Conservation (phyloP, 306 rosid genomes). For the Arachis stenosperma region DNA sequence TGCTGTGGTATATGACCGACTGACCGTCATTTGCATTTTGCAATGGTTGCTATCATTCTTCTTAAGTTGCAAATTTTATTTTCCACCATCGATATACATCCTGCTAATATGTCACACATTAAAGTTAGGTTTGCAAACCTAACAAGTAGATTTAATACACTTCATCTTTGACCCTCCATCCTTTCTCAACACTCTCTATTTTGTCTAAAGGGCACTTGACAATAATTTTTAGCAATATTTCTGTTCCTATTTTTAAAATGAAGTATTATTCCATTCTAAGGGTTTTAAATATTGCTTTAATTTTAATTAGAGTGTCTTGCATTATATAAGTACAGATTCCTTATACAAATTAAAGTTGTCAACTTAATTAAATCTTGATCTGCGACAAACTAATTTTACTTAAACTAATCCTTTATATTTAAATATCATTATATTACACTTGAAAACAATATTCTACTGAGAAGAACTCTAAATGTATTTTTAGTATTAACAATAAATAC, state of each 20-base stretch:
- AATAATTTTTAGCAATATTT: neutral
- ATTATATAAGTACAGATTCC: no score
- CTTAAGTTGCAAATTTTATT: neutral
- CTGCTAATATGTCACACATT: neutral
- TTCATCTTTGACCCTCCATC: neutral
- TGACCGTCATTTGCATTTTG: neutral
- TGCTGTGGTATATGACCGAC: neutral
- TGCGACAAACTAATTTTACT: no score
- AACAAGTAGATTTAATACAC: neutral
- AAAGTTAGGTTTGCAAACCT: neutral
- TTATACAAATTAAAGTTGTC: no score
- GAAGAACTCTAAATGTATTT: slow-evolving; percentile 5
- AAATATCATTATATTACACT: no score
- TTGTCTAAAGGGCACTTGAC: neutral
- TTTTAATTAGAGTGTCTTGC: no score
- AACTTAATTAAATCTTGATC: no score
- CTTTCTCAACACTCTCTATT: neutral
- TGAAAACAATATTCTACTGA: neutral
- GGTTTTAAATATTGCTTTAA: no score
- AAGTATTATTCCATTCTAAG: no score
- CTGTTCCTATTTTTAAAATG: neutral
- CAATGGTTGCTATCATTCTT: slow-evolving; percentile 30
- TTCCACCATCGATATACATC: no score
- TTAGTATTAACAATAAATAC: neutral
- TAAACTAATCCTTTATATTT: no score